A percentile compares a stretch with the other conserved stretches of the same genome.
Evolutionary conservation across 176 grass and related monocot species (phyloP).

Genomic region (Cymbopogon citratus): DNA sequence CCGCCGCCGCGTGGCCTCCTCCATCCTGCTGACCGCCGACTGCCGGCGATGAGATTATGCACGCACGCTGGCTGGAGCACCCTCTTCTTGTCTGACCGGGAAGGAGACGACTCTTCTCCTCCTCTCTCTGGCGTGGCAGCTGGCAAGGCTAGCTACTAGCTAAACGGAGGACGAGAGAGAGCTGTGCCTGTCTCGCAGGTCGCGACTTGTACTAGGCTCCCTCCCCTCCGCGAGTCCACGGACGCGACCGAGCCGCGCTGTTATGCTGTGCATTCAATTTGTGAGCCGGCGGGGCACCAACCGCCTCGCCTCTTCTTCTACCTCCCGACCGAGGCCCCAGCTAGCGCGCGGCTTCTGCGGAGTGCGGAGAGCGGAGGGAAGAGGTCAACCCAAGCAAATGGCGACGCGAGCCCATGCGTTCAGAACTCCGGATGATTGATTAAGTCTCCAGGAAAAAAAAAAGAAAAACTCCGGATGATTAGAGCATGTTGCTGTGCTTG

Average conservation of each 20-base stretch:
- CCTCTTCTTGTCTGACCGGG: background rate
- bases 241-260: background rate
- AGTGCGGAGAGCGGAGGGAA: background rate
- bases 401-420: background rate
- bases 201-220: background rate
- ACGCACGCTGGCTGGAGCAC: background rate
- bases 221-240: background rate
- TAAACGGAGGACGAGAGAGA: too few relatives aligned
- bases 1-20: background rate
- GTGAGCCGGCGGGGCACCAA: background rate
- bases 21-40: background rate
- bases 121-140: background rate
- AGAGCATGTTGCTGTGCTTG: background rate
- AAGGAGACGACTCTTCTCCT: background rate
- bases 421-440: background rate
- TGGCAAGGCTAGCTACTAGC: background rate
- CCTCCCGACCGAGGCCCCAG: background rate
- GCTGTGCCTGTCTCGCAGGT: background rate
- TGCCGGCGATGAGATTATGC: background rate
- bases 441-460: too few relatives aligned
- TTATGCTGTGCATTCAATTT: background rate
- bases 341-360: background rate
- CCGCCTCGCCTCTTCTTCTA: too few relatives aligned
- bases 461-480: background rate
- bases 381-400: conserved; percentile 25